Percentiles rank a stretch among this genome's conserved stretches.
Conservation (phyloP, 805 yeast species). For the Pichia rugopelliculosa region DNA sequence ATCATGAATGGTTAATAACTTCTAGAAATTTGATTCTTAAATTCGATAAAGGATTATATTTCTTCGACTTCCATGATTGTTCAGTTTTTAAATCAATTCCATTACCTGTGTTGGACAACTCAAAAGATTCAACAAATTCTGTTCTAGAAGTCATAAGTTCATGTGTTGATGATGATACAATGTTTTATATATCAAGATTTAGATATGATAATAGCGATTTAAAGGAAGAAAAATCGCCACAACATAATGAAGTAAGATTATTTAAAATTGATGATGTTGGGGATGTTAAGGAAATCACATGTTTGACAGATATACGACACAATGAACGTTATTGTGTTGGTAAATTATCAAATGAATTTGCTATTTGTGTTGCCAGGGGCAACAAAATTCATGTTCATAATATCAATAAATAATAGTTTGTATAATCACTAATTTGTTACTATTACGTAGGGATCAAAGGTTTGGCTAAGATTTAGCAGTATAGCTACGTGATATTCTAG, state of each 20-base stretch:
- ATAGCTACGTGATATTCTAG: background rate
- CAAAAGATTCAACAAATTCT: background rate
- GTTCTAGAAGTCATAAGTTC: constrained; percentile 9
- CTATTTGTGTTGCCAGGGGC: constrained; percentile 13
- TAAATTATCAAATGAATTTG: constrained; percentile 10
- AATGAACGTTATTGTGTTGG: constrained; percentile 18
- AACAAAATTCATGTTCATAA: constrained; percentile 14
- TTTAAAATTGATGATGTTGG: constrained; percentile 18
- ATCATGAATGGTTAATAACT: constrained; percentile 17
- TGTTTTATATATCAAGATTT: constrained; percentile 13
- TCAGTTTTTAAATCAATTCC: constrained; percentile 18
- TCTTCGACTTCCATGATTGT: constrained; percentile 1
- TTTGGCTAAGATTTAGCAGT: background rate
- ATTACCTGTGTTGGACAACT: background rate
- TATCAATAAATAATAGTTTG: background rate
- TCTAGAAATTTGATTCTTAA: constrained; percentile 17
- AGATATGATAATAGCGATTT: too few relatives aligned
- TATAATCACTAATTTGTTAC: background rate
- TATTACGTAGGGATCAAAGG: background rate
- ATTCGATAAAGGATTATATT: constrained; percentile 12
- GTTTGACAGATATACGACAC: constrained; percentile 4
- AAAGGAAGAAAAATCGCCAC: background rate
- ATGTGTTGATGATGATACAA: constrained; percentile 16
- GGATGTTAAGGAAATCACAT: constrained; percentile 14
- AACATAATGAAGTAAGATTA: constrained; percentile 6